phyloP scores from a whole-genome alignment of 1,284 basidiomycete species.

The Rhodotorula mucilaginosa region DNA sequence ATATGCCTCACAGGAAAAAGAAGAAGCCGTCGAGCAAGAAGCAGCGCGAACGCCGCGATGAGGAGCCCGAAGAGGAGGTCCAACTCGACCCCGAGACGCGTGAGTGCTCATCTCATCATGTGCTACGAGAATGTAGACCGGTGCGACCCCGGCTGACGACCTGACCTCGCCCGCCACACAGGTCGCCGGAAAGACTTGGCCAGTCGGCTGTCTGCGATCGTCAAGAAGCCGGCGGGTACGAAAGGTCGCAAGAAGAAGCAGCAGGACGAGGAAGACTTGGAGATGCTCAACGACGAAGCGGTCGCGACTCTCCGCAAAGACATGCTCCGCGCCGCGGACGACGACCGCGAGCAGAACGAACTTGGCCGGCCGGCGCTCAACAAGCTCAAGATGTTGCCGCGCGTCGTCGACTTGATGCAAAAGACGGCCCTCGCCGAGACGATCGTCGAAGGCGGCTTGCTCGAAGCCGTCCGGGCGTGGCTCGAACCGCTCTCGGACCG shows the following conservation, averaged over 20 bases:
- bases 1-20: conserved; percentile 56
- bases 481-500: conserved; percentile 90
- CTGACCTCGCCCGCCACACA: not conserved
- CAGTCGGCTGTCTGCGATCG: conserved; percentile 20
- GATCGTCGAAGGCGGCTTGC: conserved; percentile 90
- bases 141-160: too few species aligned
- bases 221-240: conserved; percentile 30
- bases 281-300: conserved; percentile 86
- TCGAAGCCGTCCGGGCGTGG: conserved; percentile 87
- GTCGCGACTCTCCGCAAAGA: conserved; percentile 76
- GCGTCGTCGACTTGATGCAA: conserved; percentile 88
- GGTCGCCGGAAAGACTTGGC: conserved; percentile 34
- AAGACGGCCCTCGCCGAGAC: conserved; percentile 89
- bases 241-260: conserved; percentile 31
- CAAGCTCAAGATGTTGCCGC: conserved; percentile 79
- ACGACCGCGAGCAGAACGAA: conserved; percentile 76
- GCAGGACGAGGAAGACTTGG: conserved; percentile 56
- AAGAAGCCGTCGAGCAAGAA: conserved; percentile 56
- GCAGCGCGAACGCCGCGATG: conserved; percentile 45
- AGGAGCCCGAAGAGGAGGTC: conserved; percentile 56
- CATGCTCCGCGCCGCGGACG: conserved; percentile 83
- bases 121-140: too few species aligned
- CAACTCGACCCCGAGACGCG: conserved; percentile 56
- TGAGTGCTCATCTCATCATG: conserved; percentile 47
- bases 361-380: conserved; percentile 79